Conservation (phyloP, 2,329 filamentous ascomycete species). For the Monilinia fructicola region DNA sequence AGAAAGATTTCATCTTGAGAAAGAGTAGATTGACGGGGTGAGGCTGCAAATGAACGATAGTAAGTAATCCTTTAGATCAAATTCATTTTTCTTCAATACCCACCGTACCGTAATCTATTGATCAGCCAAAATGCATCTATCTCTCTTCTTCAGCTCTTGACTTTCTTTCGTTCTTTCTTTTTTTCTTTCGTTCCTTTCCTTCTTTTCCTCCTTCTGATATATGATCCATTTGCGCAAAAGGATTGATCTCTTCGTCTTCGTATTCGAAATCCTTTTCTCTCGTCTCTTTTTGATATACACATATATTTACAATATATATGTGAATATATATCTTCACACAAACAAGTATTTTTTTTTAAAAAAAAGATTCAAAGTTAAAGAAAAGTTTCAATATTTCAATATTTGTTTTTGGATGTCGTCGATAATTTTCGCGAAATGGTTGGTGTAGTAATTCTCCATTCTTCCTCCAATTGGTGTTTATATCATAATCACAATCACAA, state of each 20-base stretch:
- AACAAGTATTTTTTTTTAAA: not conserved
- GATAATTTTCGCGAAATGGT: slow-evolving; percentile 19
- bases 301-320: not conserved
- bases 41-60: slow-evolving; percentile 38
- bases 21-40: slow-evolving; percentile 2
- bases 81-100: not conserved
- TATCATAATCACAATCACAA: slow-evolving; percentile 4
- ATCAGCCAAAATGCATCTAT: no score
- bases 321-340: not conserved
- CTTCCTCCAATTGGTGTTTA: slow-evolving; percentile 17
- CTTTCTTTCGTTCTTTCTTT: not conserved
- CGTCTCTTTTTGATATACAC: not conserved
- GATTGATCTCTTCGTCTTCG: not conserved
- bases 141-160: no score
- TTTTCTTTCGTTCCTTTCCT: not conserved
- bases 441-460: slow-evolving; percentile 22
- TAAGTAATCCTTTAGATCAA: slow-evolving; percentile 26
- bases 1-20: slow-evolving; percentile 9
- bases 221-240: not conserved
- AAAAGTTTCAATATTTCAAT: not conserved
- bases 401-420: slow-evolving; percentile 3
- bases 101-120: no score
- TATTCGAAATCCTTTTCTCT: not conserved
- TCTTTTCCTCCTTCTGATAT: not conserved
- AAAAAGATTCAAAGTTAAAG: not conserved